Percentiles rank a stretch among this genome's conserved stretches.
Conservation (phyloP, 2,329 filamentous ascomycete species). For the Rhynchosporium secalis region DNA sequence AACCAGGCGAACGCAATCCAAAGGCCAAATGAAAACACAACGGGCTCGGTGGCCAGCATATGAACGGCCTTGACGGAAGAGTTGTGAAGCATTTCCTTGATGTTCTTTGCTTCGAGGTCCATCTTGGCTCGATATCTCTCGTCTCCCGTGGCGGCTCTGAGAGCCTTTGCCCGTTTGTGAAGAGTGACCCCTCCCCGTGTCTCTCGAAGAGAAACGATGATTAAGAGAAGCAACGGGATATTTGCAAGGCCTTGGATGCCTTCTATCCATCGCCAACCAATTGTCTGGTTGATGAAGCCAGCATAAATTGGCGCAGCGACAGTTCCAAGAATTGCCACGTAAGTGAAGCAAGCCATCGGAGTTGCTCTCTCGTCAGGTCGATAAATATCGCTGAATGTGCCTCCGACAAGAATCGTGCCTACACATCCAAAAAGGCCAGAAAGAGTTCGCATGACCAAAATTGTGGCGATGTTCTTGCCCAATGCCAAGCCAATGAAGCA, state of each 20-base stretch:
- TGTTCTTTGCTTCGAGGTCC: constrained; percentile 51
- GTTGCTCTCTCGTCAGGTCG: constrained; percentile 74
- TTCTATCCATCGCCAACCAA: constrained; percentile 82
- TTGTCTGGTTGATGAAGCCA: constrained; percentile 58
- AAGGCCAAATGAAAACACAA: constrained; percentile 81
- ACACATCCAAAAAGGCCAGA: constrained; percentile 71
- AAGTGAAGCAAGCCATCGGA: constrained; percentile 84
- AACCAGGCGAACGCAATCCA: constrained; percentile 91
- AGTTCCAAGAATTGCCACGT: constrained; percentile 73
- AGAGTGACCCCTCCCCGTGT: constrained; percentile 79
- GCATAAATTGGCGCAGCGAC: constrained; percentile 66
- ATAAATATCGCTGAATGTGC: constrained; percentile 84
- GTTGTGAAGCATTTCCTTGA: constrained; percentile 68
- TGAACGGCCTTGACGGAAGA: constrained; percentile 76
- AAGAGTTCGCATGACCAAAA: constrained; percentile 67
- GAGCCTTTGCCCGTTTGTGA: constrained; percentile 66
- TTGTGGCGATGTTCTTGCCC: constrained; percentile 68
- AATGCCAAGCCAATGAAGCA: constrained; percentile 65
- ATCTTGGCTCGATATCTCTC: constrained; percentile 52
- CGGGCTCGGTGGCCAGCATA: constrained; percentile 68
- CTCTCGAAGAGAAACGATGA: constrained; percentile 75
- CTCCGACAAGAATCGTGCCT: constrained; percentile 76
- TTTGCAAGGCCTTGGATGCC: constrained; percentile 77
- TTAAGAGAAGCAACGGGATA: constrained; percentile 59
- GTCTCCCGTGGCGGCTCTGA: constrained; percentile 65